These are phyloP conservation scores for Erythrobasidium yunnanense DNA, from an alignment of 768 basidiomycete genomes.

Conservation along the genomic window DNA sequence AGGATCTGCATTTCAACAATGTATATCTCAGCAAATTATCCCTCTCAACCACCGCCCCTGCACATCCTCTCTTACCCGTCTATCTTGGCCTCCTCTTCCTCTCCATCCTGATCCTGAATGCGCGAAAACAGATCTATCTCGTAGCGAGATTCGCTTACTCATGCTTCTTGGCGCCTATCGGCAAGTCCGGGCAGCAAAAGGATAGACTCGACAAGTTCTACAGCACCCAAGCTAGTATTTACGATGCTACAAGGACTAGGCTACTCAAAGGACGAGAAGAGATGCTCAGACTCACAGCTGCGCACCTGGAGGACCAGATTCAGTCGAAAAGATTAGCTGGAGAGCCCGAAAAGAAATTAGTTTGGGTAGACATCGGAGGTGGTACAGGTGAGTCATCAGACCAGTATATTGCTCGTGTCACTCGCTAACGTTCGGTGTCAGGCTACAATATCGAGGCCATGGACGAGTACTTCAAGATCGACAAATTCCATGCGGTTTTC, in stretches of 20 bases:
- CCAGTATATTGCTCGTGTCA: too few species aligned
- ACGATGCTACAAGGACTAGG: constrained; percentile 55
- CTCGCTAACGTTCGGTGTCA: too few species aligned
- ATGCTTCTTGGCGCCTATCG: constrained; percentile 43
- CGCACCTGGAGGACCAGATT: constrained; percentile 51
- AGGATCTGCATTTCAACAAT: neutral
- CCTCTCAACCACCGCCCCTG: neutral
- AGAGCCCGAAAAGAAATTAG: constrained; percentile 47
- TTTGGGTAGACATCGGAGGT: constrained; percentile 72
- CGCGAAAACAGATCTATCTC: constrained; percentile 15
- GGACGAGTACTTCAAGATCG: constrained; percentile 52
- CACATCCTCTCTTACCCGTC: neutral
- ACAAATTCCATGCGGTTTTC: constrained; percentile 58
- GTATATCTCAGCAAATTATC: neutral
- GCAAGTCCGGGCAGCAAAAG: constrained; percentile 36
- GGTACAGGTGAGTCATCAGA: constrained; percentile 65
- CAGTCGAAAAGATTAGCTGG: constrained; percentile 31
- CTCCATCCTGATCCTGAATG: neutral
- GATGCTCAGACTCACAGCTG: constrained; percentile 58
- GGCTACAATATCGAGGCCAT: constrained; percentile 66
- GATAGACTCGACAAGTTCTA: constrained; percentile 50
- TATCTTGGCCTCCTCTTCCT: neutral
- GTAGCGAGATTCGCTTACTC: constrained; percentile 41
- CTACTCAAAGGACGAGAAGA: constrained; percentile 61
- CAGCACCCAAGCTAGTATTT: constrained; percentile 56